These are phyloP conservation scores for Candida tallmaniae DNA, from an alignment of 805 yeast genomes.

Conservation along the genomic window DNA sequence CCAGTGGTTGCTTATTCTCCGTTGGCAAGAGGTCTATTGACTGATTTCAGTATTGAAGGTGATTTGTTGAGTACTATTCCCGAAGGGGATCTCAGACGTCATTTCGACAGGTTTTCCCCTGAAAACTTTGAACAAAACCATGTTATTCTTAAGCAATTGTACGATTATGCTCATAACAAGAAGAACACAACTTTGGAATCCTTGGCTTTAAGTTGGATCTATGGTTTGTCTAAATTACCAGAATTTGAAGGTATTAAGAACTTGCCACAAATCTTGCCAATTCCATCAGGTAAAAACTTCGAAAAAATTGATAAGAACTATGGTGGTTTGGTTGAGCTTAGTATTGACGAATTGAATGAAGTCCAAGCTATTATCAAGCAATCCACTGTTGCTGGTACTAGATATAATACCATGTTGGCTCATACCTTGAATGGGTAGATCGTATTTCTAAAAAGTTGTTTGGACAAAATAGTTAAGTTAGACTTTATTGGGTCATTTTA, in stretches of 20 bases:
- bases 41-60: slow-evolving; percentile 51
- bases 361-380: slow-evolving; percentile 43
- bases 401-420: neutral
- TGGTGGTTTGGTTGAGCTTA: slow-evolving; percentile 36
- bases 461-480: slow-evolving; percentile 1
- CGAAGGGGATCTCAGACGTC: slow-evolving; percentile 3
- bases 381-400: slow-evolving; percentile 46
- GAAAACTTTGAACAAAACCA: slow-evolving; percentile 54
- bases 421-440: neutral
- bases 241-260: slow-evolving; percentile 38
- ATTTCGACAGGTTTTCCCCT: slow-evolving; percentile 44
- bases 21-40: slow-evolving; percentile 70
- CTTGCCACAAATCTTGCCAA: slow-evolving; percentile 62
- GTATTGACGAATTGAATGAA: slow-evolving; percentile 52
- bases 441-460: neutral
- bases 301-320: slow-evolving; percentile 61
- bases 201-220: slow-evolving; percentile 28
- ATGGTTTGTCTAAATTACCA: slow-evolving; percentile 65
- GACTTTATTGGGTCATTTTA: neutral
- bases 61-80: slow-evolving; percentile 8
- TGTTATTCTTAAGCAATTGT: neutral
- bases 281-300: slow-evolving; percentile 69
- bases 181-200: neutral
- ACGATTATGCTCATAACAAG: neutral
- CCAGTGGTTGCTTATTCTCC: slow-evolving; percentile 83